Conservation (phyloP, 768 basidiomycete genomes). For the Pisolithus microcarpus region DNA sequence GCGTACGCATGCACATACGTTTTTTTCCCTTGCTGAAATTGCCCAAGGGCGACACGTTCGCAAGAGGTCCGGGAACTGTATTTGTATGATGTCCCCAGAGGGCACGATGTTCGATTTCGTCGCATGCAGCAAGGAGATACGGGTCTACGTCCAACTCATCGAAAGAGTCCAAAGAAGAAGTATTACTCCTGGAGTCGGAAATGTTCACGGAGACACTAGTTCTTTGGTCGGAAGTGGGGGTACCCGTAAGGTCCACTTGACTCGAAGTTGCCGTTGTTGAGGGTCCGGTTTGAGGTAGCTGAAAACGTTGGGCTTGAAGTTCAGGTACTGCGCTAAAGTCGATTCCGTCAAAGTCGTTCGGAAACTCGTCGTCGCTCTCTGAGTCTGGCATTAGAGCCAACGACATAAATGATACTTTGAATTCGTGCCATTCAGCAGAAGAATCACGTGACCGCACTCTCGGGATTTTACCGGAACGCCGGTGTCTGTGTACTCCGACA, state of each 20-base stretch:
- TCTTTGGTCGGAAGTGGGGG: not conserved
- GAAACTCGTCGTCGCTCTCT: constrained; percentile 44
- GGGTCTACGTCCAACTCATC: constrained; percentile 17
- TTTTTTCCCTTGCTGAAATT: not conserved
- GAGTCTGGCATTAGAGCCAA: constrained; percentile 17
- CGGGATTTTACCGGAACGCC: no score
- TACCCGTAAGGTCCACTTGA: not conserved
- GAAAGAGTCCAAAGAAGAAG: constrained; percentile 1
- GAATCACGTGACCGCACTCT: not conserved
- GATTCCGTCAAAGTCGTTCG: constrained; percentile 47
- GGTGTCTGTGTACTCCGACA: no score
- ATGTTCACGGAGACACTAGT: not conserved
- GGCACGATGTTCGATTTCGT: constrained; percentile 37
- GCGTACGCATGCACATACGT: not conserved
- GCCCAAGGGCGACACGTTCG: no score
- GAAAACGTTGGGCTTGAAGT: constrained; percentile 12
- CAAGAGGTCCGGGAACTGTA: not conserved
- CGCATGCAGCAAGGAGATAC: constrained; percentile 32
- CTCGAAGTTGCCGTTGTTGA: constrained; percentile 2
- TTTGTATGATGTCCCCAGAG: constrained; percentile 9
- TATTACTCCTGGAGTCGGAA: not conserved
- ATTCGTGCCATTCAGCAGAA: not conserved
- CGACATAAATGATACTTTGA: no score
- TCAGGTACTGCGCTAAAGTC: constrained; percentile 36
- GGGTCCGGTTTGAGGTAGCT: not conserved